Evolutionary conservation across 176 grass and related monocot genomes (phyloP).

Genomic region (Poa annua): DNA sequence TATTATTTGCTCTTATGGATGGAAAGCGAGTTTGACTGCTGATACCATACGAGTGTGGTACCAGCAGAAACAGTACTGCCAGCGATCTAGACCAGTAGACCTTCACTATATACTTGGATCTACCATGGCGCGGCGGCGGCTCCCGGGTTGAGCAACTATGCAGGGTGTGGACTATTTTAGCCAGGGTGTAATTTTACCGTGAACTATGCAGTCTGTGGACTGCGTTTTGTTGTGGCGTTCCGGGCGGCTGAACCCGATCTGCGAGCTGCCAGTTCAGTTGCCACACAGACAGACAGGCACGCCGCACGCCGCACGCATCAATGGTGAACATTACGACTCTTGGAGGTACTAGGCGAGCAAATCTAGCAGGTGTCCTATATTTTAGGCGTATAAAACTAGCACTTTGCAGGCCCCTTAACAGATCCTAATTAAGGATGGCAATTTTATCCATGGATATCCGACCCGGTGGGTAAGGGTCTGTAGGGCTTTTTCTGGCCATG

Average conservation of each 20-base stretch:
- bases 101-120: conserved; percentile 32
- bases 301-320: too few species aligned
- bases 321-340: too few species aligned
- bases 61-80: not conserved
- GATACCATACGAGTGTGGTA: not conserved
- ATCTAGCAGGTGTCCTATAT: too few species aligned
- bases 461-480: too few species aligned
- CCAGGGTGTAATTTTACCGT: not conserved
- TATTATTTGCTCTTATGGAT: not conserved
- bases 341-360: too few species aligned
- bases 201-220: conserved; percentile 23
- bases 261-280: not conserved
- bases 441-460: too few species aligned
- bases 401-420: too few species aligned
- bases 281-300: too few species aligned
- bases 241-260: not conserved
- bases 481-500: too few species aligned
- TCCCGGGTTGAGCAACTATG: not conserved
- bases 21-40: not conserved
- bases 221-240: not conserved
- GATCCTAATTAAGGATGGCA: too few species aligned
- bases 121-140: not conserved
- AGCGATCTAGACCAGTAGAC: not conserved
- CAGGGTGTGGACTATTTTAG: too few species aligned
- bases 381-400: too few species aligned